phyloP scores from a whole-genome alignment of 257 asterid genomes.

The Coffea eugenioides region DNA sequence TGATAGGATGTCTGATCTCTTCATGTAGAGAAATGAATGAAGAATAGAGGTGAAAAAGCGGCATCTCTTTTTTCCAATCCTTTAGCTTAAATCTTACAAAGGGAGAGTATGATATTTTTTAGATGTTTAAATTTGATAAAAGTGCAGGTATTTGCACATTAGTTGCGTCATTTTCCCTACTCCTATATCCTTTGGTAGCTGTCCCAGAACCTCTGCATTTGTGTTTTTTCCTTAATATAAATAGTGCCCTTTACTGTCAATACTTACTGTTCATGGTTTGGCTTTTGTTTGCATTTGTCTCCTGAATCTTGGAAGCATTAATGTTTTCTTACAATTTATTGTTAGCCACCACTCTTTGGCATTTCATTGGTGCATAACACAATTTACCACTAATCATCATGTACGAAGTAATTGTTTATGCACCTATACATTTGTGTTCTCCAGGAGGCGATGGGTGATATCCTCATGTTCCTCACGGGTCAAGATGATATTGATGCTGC shows the following conservation, averaged over 20 bases:
- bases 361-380: neutral
- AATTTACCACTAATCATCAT: too few relatives aligned
- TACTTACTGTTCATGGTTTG: neutral
- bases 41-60: neutral
- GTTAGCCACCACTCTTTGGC: neutral
- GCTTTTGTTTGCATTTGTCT: neutral
- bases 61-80: neutral
- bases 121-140: neutral
- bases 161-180: neutral
- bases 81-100: neutral
- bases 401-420: neutral
- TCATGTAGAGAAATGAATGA: neutral
- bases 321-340: neutral
- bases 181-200: neutral
- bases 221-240: neutral
- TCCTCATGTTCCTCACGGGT: slow-evolving; percentile 89
- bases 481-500: slow-evolving; percentile 99
- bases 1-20: neutral
- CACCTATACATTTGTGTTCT: neutral
- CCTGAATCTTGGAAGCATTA: neutral
- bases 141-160: neutral
- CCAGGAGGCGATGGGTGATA: slow-evolving; percentile 89
- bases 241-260: neutral
- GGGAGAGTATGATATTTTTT: neutral
- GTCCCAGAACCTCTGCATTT: neutral